Percentiles rank a stretch among this genome's conserved stretches.
Evolutionary conservation across 192 early-diverging fungal genomes (phyloP).

Genomic region (Umbelopsis ramanniana): DNA sequence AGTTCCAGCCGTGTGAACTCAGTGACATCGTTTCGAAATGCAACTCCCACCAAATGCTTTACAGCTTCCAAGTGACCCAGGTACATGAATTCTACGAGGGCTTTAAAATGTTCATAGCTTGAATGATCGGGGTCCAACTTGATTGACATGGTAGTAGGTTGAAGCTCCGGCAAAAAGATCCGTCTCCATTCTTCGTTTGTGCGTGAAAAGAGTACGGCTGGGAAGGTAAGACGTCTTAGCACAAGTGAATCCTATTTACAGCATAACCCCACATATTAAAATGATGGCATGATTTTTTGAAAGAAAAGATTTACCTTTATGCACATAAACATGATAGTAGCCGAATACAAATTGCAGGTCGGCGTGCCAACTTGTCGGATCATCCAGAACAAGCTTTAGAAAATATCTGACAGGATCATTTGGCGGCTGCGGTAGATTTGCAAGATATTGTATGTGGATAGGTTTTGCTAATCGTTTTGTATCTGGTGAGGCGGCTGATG

Average conservation of each 20-base stretch:
- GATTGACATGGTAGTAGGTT: constrained; percentile 4
- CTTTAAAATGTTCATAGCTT: constrained; percentile 6
- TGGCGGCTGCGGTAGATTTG: neutral
- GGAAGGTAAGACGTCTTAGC: neutral
- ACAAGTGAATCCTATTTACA: neutral
- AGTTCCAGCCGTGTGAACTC: constrained; percentile 23
- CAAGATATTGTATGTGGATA: constrained; percentile 1
- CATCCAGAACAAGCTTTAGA: neutral
- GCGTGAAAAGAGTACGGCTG: neutral
- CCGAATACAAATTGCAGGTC: constrained; percentile 16
- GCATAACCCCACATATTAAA: neutral
- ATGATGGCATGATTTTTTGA: neutral
- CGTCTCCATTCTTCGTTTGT: constrained; percentile 14
- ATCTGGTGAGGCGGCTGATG: constrained; percentile 8
- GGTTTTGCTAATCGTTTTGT: constrained; percentile 1
- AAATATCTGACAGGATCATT: constrained; percentile 12
- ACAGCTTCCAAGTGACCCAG: constrained; percentile 9
- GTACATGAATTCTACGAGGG: constrained; percentile 5
- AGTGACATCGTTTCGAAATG: constrained; percentile 17
- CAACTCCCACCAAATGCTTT: constrained; percentile 11
- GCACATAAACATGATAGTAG: neutral
- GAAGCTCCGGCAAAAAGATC: constrained; percentile 14
- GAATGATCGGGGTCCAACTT: neutral
- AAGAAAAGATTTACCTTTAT: neutral
- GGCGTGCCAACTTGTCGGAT: constrained; percentile 17